Conservation (phyloP, 768 basidiomycete species). For the Cystofilobasidium ferigula region DNA sequence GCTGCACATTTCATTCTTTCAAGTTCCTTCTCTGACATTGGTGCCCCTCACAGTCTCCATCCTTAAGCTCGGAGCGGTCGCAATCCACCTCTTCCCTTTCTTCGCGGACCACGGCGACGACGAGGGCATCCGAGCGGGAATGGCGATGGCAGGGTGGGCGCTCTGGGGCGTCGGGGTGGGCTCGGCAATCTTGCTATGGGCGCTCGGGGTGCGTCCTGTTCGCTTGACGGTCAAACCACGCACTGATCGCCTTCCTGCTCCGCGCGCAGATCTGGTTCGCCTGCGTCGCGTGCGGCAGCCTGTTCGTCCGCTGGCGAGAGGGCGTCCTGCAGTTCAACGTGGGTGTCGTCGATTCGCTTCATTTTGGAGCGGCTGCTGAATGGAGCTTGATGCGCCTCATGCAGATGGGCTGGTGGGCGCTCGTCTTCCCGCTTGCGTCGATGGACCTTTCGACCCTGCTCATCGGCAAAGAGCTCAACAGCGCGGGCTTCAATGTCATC, state of each 20-base stretch:
- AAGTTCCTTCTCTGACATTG: background rate
- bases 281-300: conserved; percentile 23
- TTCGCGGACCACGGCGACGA: background rate
- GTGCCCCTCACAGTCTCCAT: conserved; percentile 17
- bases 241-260: background rate
- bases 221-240: background rate
- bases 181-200: conserved; percentile 24
- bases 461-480: conserved; percentile 26
- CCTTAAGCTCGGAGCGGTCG: conserved; percentile 27
- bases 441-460: conserved; percentile 27
- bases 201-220: conserved; percentile 19
- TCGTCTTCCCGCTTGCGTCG: conserved; percentile 27
- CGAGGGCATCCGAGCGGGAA: background rate
- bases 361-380: background rate
- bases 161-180: conserved; percentile 22
- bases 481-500: conserved; percentile 16
- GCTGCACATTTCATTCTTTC: background rate
- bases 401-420: conserved; percentile 23
- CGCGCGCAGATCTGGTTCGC: conserved; percentile 26
- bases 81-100: conserved; percentile 21
- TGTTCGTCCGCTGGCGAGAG: conserved; percentile 23
- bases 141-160: conserved; percentile 23
- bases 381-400: background rate
- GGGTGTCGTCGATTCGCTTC: conserved; percentile 1
- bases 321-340: conserved; percentile 26